These are phyloP conservation scores for Neonectria punicea DNA, from an alignment of 2,329 filamentous ascomycete species.

Conservation along the genomic window DNA sequence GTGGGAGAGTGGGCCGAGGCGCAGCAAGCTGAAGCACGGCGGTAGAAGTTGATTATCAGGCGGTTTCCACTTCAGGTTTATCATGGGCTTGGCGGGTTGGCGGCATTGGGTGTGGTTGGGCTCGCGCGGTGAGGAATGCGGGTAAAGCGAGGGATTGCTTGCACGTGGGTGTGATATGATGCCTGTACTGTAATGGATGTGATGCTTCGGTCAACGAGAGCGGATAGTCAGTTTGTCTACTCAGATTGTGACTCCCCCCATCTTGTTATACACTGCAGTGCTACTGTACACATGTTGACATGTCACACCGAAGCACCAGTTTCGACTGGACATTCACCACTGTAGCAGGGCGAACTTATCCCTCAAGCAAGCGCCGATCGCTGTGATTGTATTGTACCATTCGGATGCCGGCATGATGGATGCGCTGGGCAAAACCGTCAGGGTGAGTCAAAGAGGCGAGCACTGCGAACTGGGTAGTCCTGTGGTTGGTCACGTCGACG, in stretches of 20 bases:
- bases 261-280: no score
- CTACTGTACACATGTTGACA: no score
- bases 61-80: slow-evolving; percentile 1
- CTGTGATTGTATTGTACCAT: background rate
- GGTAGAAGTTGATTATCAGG: background rate
- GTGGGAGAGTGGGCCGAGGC: background rate
- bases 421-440: background rate
- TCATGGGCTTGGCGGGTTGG: no score
- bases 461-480: background rate
- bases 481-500: background rate
- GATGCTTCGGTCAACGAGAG: background rate
- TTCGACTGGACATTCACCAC: background rate
- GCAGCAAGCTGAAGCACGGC: background rate
- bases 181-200: background rate
- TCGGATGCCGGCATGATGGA: background rate
- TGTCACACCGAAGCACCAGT: no score
- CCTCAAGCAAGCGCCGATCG: background rate
- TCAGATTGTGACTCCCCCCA: background rate
- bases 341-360: slow-evolving; percentile 2
- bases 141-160: background rate
- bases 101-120: background rate
- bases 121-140: background rate
- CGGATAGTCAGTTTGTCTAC: background rate
- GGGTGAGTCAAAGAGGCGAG: background rate
- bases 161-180: slow-evolving; percentile 1